Percentiles rank a stretch among this genome's conserved stretches.
Conservation (phyloP, 306 rosid species). For the Trifolium subterraneum region DNA sequence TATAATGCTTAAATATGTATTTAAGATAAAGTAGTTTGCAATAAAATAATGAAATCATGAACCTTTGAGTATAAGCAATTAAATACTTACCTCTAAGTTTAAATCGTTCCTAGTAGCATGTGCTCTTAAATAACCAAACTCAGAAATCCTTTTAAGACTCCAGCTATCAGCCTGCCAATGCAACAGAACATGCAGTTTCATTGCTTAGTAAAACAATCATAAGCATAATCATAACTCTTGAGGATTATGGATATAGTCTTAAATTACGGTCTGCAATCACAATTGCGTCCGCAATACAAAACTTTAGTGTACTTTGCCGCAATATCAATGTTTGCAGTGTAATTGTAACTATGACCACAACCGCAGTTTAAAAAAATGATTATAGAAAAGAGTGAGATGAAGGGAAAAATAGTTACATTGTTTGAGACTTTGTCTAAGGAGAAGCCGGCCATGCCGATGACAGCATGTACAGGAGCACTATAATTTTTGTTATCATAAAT, state of each 20-base stretch:
- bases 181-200: too few species aligned
- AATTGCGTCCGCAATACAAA: too few species aligned
- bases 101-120: slow-evolving; percentile 63
- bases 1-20: neutral
- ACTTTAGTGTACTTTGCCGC: neutral
- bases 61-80: neutral
- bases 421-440: slow-evolving; percentile 60
- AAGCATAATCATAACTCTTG: too few species aligned
- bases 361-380: neutral
- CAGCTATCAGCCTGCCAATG: slow-evolving; percentile 53
- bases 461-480: slow-evolving; percentile 79
- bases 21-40: too few species aligned
- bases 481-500: slow-evolving; percentile 69
- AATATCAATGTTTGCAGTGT: too few species aligned
- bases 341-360: neutral
- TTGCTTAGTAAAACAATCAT: too few species aligned
- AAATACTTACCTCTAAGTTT: slow-evolving; percentile 63
- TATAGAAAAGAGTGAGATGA: slow-evolving; percentile 9
- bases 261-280: too few species aligned
- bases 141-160: slow-evolving; percentile 65
- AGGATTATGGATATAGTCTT: too few species aligned
- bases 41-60: too few species aligned
- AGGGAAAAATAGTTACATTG: slow-evolving; percentile 47
- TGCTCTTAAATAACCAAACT: slow-evolving; percentile 73
- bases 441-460: slow-evolving; percentile 95